Evolutionary conservation across 2,329 filamentous ascomycete species (phyloP), one percentile per base, ranked within the genome.

Genomic region (Intubia oerlemansii): DNA sequence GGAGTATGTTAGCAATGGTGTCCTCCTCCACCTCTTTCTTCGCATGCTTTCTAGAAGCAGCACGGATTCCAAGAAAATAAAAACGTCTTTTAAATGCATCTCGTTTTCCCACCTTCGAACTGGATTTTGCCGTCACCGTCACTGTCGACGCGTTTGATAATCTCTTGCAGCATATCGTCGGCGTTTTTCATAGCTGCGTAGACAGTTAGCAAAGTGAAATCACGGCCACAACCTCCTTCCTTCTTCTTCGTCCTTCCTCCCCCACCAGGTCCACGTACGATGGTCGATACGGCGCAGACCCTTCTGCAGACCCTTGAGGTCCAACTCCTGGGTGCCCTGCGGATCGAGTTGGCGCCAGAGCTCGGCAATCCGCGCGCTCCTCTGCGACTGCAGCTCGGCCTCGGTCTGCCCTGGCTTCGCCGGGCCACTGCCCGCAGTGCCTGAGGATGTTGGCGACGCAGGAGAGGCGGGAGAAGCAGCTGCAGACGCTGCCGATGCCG

Each of bases 241-340:
- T n/a, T n/a, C n/a, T n/a, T n/a, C n/a, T n/a, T n/a, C 19, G 19
- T 21, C 19, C 8, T 8, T n/a, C 19, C 19, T 8, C 19, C 8
- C 8, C n/a, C 19, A n/a, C 19, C 19, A 21, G n/a, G 19, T 6
- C 10, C 25, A 30, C 58, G 53, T 46, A 91, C 82, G 88, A 49
- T 98, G 88, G 49, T 95, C 84, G 44, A 95, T 81, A 51, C 72
- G 78, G 48, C 62, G 70, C 45, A 98, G 54, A 4, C 85, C 88
- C 53, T 71, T 79, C 53, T 84, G 76, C 41, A 98, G 56, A 18
- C 71, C 82, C 48, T 75, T 71, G 38, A 90, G 58, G 52, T 95
- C 84, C 42, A 98, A 61, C 48, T 80, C 72, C 34, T 80, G 80
- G 42, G 74, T 71, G 34, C 63, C 62, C 38, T 70, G 66, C 39